Conservation (phyloP, 1,284 basidiomycete genomes). For the Marasmius tenuissimus region DNA sequence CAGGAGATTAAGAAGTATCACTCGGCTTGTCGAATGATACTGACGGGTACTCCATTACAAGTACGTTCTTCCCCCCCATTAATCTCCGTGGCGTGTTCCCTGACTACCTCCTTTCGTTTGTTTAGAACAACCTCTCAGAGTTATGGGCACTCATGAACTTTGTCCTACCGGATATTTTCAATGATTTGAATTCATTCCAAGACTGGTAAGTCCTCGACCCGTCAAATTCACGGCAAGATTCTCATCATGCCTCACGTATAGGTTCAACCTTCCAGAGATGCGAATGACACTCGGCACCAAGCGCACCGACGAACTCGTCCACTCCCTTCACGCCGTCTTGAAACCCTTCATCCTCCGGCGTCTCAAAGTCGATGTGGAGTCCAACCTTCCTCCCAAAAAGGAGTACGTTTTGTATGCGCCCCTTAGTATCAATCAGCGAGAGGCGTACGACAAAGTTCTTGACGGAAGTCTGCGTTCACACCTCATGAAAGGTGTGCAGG, state of each 20-base stretch:
- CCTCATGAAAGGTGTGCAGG: slow-evolving; percentile 49
- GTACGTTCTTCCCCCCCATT: slow-evolving; percentile 41
- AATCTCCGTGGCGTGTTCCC: background rate
- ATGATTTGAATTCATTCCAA: slow-evolving; percentile 88
- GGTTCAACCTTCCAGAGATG: slow-evolving; percentile 75
- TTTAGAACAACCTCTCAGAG: slow-evolving; percentile 90
- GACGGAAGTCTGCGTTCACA: slow-evolving; percentile 66
- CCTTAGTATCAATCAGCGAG: slow-evolving; percentile 77
- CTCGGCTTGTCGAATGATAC: slow-evolving; percentile 85
- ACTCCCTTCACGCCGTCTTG: slow-evolving; percentile 86
- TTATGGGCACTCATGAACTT: slow-evolving; percentile 96
- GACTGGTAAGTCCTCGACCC: slow-evolving; percentile 62
- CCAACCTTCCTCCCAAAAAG: slow-evolving; percentile 85
- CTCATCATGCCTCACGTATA: slow-evolving; percentile 23
- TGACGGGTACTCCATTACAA: slow-evolving; percentile 93
- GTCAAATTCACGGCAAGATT: background rate
- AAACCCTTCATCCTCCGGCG: slow-evolving; percentile 95
- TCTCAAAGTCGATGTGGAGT: slow-evolving; percentile 90
- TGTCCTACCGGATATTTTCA: slow-evolving; percentile 90
- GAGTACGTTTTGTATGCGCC: slow-evolving; percentile 95
- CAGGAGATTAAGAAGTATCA: slow-evolving; percentile 88
- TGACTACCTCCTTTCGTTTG: background rate
- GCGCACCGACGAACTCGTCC: slow-evolving; percentile 69
- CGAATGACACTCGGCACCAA: slow-evolving; percentile 56
- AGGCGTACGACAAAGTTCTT: slow-evolving; percentile 82